Base-by-base conservation (phyloP, 257 asterid species). In the Penstemon barbatus region DNA sequence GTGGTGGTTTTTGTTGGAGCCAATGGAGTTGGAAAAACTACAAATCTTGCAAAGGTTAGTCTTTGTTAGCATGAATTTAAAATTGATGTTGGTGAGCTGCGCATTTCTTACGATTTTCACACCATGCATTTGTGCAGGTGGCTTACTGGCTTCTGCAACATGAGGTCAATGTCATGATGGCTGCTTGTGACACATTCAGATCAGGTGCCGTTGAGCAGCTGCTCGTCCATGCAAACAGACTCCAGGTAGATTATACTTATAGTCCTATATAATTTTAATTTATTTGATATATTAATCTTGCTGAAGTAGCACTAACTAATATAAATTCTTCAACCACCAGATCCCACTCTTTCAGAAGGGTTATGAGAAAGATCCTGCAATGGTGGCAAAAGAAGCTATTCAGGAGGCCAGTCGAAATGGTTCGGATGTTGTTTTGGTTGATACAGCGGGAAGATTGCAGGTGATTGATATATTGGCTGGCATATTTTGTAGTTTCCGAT, bases 401-500 rank as follows among this genome's bases (percentile, higher is more conserved):
- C 97, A 88, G 65, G 96, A 93, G 86, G 99, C 97, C 36, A 51
- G 73, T 44, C 89, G 92, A 66, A 89, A 76, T 84, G 96, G 96
- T 63, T 90, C 97, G 3, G 99, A 93, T 75, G 99, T 93, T 63
- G 99, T 93, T 80, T 86, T 93, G 69, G 97, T 93, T 45, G 99
- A 93, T 84, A 93, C 99, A 44, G 99, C 96, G 71, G 99, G 99
- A 70, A 74, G 99, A 66, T 90, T 93, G 99, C 99, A 92, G 97
- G 98, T 92, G 79, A 41, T 62, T 25, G 33, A 25, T n/a, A n/a
- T n/a, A n/a, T 25, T 25, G 33, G 33, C 33, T 74, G 39, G 57
- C 68, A 53, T 41, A 37, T 40, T 43, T 58, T 67, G 12, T 10
- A 36, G 59, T 74, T 58, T 63, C 51, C 40, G 46, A n/a, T 67